These are phyloP conservation scores for Rehmannia glutinosa DNA, from an alignment of 257 asterid genomes.

Conservation along the genomic window DNA sequence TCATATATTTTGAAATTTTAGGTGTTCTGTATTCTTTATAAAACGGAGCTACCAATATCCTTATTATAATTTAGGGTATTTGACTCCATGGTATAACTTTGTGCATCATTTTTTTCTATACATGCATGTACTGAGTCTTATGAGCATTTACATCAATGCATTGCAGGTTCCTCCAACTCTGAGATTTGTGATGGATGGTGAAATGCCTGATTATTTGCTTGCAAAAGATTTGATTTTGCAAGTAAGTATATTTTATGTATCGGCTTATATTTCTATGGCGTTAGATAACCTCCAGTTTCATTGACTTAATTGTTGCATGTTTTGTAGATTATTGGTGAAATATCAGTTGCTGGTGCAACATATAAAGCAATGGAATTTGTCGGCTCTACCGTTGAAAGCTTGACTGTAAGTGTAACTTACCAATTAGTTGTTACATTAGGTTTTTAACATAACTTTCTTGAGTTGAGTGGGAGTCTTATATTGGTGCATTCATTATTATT, in stretches of 20 bases:
- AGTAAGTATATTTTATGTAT: slow-evolving; percentile 37
- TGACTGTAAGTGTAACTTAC: slow-evolving; percentile 51
- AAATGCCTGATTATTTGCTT: slow-evolving; percentile 89
- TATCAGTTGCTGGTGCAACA: slow-evolving; percentile 98
- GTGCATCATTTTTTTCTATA: not conserved
- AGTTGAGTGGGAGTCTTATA: not conserved
- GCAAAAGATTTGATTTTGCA: slow-evolving; percentile 97
- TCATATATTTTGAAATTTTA: not conserved
- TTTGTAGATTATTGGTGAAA: slow-evolving; percentile 92
- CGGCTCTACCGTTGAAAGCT: slow-evolving; percentile 86
- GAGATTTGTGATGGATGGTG: slow-evolving; percentile 96
- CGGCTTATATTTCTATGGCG: not conserved
- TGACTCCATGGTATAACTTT: not conserved
- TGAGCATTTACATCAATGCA: slow-evolving; percentile 1
- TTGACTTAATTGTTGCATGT: slow-evolving; percentile 9
- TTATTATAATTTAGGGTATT: not conserved
- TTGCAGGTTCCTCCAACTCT: slow-evolving; percentile 91
- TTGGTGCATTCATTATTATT: not conserved
- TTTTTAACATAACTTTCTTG: not conserved
- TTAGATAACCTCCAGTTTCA: not conserved
- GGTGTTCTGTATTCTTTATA: not conserved
- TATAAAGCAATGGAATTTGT: slow-evolving; percentile 98
- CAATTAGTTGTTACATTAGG: not conserved
- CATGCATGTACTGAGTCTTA: not conserved
- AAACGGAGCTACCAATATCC: not conserved